Conservation (phyloP, 2,329 filamentous ascomycete genomes). For the Colletotrichum musicola region DNA sequence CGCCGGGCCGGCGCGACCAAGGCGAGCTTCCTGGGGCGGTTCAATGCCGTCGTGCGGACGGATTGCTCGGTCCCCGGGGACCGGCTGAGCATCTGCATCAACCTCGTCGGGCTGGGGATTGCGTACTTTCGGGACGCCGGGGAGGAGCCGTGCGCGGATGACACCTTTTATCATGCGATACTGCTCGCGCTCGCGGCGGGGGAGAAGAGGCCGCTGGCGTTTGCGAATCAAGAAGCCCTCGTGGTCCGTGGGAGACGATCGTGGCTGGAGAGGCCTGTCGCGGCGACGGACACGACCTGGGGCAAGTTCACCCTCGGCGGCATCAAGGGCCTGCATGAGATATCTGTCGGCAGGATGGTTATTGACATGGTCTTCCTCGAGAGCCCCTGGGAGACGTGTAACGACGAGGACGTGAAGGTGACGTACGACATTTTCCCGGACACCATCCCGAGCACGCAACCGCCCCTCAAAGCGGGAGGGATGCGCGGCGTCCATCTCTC, state of each 20-base stretch:
- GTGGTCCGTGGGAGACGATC: not conserved
- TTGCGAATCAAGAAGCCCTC: slow-evolving; percentile 8
- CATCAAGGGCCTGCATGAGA: not conserved
- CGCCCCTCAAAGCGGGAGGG: slow-evolving; percentile 6
- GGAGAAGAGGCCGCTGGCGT: slow-evolving; percentile 12
- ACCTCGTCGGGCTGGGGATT: slow-evolving; percentile 21
- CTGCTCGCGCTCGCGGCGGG: slow-evolving; percentile 19
- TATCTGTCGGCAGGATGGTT: not conserved
- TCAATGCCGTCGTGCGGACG: slow-evolving; percentile 24
- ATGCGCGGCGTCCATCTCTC: not conserved
- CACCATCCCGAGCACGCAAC: slow-evolving; percentile 13
- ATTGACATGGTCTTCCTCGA: slow-evolving; percentile 21
- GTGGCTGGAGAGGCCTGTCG: slow-evolving; percentile 8
- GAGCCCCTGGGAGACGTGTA: not conserved
- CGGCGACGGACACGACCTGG: slow-evolving; percentile 17
- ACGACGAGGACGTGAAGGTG: not conserved
- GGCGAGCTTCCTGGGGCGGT: slow-evolving; percentile 26
- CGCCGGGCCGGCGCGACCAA: not conserved
- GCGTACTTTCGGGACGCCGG: slow-evolving; percentile 5
- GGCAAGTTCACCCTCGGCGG: slow-evolving; percentile 16
- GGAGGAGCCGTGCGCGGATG: slow-evolving; percentile 1
- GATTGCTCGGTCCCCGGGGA: slow-evolving; percentile 17
- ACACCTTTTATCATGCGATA: slow-evolving; percentile 17
- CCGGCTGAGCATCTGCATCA: slow-evolving; percentile 21
- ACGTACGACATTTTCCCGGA: slow-evolving; percentile 12